Evolutionary conservation across 2,329 filamentous ascomycete species (phyloP), one percentile per base, ranked within the genome.

Genomic region (Diaporthe sp.): DNA sequence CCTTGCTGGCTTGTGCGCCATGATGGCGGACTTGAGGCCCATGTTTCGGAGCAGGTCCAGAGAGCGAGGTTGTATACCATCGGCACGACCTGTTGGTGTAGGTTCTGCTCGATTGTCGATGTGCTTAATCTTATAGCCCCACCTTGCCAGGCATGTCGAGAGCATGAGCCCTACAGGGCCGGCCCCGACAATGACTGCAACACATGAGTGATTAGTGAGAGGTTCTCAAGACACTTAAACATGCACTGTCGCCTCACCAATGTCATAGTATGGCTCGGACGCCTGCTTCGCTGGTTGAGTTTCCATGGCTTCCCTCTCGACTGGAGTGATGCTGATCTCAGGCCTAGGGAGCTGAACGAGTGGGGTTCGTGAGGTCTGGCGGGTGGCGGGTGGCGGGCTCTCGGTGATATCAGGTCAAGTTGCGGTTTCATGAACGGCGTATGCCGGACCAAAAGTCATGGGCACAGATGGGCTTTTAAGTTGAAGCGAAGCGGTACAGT

Each of bases 111-210:
- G 90, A 85, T 97, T 98, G 86, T 98, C 96, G 81, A 98, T 95
- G 85, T 98, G 95, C 88, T 96, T 98, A 84, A 98, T 95, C 83
- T 92, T 95, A 88, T 98, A 98, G 28, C 96, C 96, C 95, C 95
- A 98, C 86, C 95, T 90, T 76, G 95, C 94, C 77, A 98, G 90
- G 82, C 94, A 96, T 42, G 95, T 95, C 12, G 95, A 97, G 34
- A 98, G 89, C 85, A 97, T 92, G 75, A 98, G 90, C 73, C 96
- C 96, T 55, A 96, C 95, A 5, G 96, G 96, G 22, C 96, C 96
- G 74, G 96, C 96, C 78, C 96, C 96, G 73, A 98, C 89, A 79
- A 98, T 95, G 79, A 98, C 95, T 91, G 75, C 57, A 74, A 73
- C 76, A 78, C 77, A 77, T 76, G 72, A 79, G 73, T 78, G 65